phyloP scores from a whole-genome alignment of 2,329 filamentous ascomycete genomes.

The Fusarium sp. region DNA sequence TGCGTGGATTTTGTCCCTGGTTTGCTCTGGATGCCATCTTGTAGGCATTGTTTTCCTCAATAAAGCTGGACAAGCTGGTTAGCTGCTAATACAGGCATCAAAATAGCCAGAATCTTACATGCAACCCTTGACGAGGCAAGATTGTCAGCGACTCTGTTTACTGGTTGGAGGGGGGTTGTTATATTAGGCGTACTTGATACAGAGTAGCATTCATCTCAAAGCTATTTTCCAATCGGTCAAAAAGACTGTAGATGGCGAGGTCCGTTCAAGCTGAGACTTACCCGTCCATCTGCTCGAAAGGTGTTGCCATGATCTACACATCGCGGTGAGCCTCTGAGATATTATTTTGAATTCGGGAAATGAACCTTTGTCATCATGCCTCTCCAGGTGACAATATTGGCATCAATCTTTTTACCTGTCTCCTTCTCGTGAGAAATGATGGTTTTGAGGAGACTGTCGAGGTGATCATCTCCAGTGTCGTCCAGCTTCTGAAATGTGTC shows the following conservation, averaged over 20 bases:
- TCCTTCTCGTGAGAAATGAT: constrained; percentile 77
- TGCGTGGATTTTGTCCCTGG: constrained; percentile 54
- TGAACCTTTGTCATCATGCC: constrained; percentile 97
- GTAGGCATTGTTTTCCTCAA: constrained; percentile 87
- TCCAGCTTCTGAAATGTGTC: constrained; percentile 85
- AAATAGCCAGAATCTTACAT: constrained; percentile 54
- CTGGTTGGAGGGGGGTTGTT: not conserved
- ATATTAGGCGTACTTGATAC: constrained; percentile 75
- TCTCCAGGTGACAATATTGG: constrained; percentile 89
- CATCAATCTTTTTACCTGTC: constrained; percentile 72
- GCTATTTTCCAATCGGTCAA: constrained; percentile 53
- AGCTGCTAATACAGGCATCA: not conserved
- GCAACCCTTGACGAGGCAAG: constrained; percentile 55
- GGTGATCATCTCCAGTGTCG: constrained; percentile 83
- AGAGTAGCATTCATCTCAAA: constrained; percentile 97
- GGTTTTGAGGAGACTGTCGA: constrained; percentile 82
- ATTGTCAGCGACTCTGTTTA: constrained; percentile 14
- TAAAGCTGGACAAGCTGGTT: constrained; percentile 68
- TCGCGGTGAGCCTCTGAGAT: constrained; percentile 10
- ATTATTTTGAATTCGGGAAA: not conserved
- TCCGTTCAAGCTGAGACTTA: constrained; percentile 50
- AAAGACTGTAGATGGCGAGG: not conserved
- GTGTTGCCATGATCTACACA: constrained; percentile 81
- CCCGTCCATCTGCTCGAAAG: constrained; percentile 84
- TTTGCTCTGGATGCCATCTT: constrained; percentile 70